Percentiles rank a stretch among this genome's conserved stretches.
phyloP scores from a whole-genome alignment of 495 filamentous ascomycete genomes.

The Penicillium mononematosum region DNA sequence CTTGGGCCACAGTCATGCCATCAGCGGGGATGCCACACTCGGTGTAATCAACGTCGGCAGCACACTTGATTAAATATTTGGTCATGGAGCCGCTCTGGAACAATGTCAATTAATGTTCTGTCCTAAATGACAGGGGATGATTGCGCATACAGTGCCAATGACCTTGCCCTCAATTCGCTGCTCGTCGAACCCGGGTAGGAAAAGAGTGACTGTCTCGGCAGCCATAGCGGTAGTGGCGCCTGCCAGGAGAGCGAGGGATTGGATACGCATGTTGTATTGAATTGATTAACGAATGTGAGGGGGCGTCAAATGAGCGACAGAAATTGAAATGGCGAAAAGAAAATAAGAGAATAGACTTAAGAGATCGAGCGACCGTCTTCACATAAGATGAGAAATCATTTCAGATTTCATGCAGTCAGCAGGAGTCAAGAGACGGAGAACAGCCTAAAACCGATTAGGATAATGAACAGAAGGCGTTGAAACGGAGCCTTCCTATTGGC shows the following conservation, averaged over 20 bases:
- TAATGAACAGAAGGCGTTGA: no score
- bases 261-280: conserved; percentile 12
- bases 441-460: neutral
- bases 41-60: neutral
- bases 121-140: neutral
- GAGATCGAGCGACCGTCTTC: no score
- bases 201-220: conserved; percentile 19
- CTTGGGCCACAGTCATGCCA: conserved; percentile 7
- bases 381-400: neutral
- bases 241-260: conserved; percentile 18
- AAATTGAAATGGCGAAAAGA: neutral
- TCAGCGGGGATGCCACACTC: conserved; percentile 8
- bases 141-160: conserved; percentile 14
- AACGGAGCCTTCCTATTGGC: neutral
- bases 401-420: neutral
- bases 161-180: conserved; percentile 12
- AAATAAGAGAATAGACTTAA: no score
- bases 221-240: conserved; percentile 12
- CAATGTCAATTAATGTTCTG: neutral
- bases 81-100: conserved; percentile 17
- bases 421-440: neutral
- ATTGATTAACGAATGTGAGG: conserved; percentile 1
- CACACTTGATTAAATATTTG: conserved; percentile 16
- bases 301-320: neutral
- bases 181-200: conserved; percentile 17